These are phyloP conservation scores for Phlyctochytrium arcticum DNA, from an alignment of 192 early-diverging fungal species.

Conservation along the genomic window DNA sequence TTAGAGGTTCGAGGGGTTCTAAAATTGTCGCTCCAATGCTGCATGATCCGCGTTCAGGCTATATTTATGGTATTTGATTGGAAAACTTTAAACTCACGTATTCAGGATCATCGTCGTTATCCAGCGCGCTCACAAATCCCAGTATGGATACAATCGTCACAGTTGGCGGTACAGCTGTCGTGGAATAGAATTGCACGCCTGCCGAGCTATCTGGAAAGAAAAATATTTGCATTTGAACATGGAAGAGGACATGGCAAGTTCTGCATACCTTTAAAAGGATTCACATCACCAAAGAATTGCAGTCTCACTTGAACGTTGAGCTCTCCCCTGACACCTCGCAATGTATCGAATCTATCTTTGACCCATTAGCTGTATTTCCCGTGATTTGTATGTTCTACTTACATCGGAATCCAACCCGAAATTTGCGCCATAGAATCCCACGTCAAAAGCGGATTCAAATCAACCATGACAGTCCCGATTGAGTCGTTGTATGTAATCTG, in stretches of 20 bases:
- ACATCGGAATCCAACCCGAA: conserved; percentile 78
- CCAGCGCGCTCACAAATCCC: conserved; percentile 69
- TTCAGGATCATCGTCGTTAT: conserved; percentile 73
- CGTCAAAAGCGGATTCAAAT: conserved; percentile 71
- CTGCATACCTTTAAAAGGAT: conserved; percentile 75
- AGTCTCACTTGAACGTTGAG: conserved; percentile 65
- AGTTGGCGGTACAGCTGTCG: conserved; percentile 48
- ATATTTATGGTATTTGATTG: not conserved
- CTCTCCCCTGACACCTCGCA: conserved; percentile 70
- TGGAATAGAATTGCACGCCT: conserved; percentile 63
- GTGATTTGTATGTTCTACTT: conserved; percentile 1
- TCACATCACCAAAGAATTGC: conserved; percentile 78
- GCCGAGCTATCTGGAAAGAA: conserved; percentile 26
- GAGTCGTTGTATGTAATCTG: conserved; percentile 69
- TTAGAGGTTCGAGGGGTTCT: conserved; percentile 74
- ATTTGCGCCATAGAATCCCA: conserved; percentile 61
- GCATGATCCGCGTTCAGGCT: not conserved
- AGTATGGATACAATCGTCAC: conserved; percentile 53
- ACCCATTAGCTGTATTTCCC: not conserved
- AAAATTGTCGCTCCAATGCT: conserved; percentile 76
- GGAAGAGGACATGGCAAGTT: not conserved
- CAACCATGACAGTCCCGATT: conserved; percentile 73
- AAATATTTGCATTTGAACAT: not conserved
- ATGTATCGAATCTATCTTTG: conserved; percentile 49
- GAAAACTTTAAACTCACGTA: conserved; percentile 39